A percentile compares a stretch with the other conserved stretches of the same genome.
Conservation (phyloP, 495 filamentous ascomycete species). For the Aspergillus saccharolyticus region DNA sequence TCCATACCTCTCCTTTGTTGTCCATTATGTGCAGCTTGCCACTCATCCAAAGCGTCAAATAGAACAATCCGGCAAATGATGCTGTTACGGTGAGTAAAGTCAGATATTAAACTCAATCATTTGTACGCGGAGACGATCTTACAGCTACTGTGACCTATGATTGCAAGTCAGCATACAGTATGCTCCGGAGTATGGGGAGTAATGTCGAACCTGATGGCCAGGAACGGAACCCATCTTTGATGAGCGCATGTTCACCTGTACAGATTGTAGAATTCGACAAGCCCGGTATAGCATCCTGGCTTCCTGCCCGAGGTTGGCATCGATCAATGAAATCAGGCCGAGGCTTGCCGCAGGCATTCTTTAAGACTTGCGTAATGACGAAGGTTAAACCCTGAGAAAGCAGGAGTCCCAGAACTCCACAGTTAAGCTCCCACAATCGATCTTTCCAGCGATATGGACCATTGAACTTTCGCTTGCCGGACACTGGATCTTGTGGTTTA, state of each 20-base stretch:
- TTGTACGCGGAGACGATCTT: slow-evolving; percentile 10
- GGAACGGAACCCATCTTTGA: slow-evolving; percentile 82
- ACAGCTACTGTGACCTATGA: slow-evolving; percentile 52
- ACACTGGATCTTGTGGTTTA: slow-evolving; percentile 37
- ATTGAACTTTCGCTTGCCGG: slow-evolving; percentile 48
- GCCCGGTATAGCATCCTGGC: slow-evolving; percentile 38
- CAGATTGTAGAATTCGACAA: slow-evolving; percentile 67
- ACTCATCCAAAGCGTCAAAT: slow-evolving; percentile 59
- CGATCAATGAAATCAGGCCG: slow-evolving; percentile 73
- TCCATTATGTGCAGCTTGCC: slow-evolving; percentile 55
- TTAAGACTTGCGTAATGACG: slow-evolving; percentile 75
- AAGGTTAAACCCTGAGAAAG: slow-evolving; percentile 64
- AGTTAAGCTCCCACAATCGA: slow-evolving; percentile 77
- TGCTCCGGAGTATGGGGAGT: slow-evolving; percentile 4
- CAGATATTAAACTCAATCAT: slow-evolving; percentile 1
- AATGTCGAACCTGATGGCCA: slow-evolving; percentile 62
- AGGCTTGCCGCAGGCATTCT: slow-evolving; percentile 83
- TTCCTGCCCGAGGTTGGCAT: slow-evolving; percentile 49
- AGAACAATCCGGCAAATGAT: slow-evolving; percentile 76
- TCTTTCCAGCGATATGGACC: slow-evolving; percentile 64
- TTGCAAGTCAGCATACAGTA: slow-evolving; percentile 28
- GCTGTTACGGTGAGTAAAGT: slow-evolving; percentile 22
- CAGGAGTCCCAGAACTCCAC: slow-evolving; percentile 67
- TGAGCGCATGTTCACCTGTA: slow-evolving; percentile 53
- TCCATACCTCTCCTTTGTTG: slow-evolving; percentile 71